These are phyloP conservation scores for Scheffersomyces coipomensis DNA, from an alignment of 805 yeast species.

Conservation along the genomic window DNA sequence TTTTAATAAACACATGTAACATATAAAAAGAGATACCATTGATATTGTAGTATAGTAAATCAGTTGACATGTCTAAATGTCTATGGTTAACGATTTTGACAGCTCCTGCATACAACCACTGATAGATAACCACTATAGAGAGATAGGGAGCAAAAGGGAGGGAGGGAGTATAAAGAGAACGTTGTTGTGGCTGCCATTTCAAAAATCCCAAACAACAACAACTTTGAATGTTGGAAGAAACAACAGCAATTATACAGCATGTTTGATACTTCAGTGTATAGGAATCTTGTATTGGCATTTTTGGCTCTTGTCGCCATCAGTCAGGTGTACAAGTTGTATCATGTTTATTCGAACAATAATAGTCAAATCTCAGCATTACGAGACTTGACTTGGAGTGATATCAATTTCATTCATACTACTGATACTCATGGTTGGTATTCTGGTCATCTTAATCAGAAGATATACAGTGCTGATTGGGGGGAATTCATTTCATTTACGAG, in stretches of 20 bases:
- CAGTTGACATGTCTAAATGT: no score
- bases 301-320: neutral
- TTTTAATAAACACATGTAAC: constrained; percentile 1
- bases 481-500: constrained; percentile 72
- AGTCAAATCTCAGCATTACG: constrained; percentile 19
- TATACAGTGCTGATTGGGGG: constrained; percentile 89
- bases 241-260: no score
- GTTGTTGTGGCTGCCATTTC: no score
- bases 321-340: neutral
- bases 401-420: constrained; percentile 90
- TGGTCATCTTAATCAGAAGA: constrained; percentile 79
- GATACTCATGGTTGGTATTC: constrained; percentile 98
- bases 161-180: no score
- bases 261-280: neutral
- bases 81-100: no score
- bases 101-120: no score
- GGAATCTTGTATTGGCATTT: neutral
- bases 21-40: neutral
- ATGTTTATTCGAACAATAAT: neutral
- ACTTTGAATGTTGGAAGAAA: no score
- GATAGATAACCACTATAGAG: no score
- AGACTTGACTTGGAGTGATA: constrained; percentile 61
- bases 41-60: no score
- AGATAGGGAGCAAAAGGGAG: no score
- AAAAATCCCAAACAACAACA: no score